Percentiles rank a stretch among this genome's conserved stretches.
Evolutionary conservation across 306 rosid genomes (phyloP).

Genomic region (Betula pendula): DNA sequence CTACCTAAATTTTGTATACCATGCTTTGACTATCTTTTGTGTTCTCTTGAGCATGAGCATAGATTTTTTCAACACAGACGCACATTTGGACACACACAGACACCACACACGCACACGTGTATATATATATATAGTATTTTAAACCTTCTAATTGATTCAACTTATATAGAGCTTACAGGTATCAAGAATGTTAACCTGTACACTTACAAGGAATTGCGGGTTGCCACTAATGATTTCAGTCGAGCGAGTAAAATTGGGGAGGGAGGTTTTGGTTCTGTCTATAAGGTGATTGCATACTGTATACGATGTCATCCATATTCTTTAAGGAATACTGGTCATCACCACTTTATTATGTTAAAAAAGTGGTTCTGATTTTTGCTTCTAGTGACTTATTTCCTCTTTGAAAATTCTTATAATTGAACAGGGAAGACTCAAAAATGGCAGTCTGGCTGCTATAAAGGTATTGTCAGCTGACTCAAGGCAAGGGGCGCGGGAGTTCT

Average conservation of each 20-base stretch:
- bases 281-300: slow-evolving; percentile 55
- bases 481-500: slow-evolving; percentile 69
- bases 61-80: background rate
- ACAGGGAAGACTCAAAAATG: slow-evolving; percentile 64
- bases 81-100: too few relatives aligned
- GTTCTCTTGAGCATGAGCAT: slow-evolving; percentile 4
- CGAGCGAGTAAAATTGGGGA: slow-evolving; percentile 61
- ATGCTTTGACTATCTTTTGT: background rate
- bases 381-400: slow-evolving; percentile 11
- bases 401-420: slow-evolving; percentile 10
- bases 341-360: slow-evolving; percentile 15
- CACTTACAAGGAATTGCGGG: slow-evolving; percentile 57
- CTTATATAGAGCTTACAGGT: slow-evolving; percentile 51
- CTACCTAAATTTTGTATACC: slow-evolving; percentile 2
- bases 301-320: slow-evolving; percentile 2
- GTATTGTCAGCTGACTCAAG: slow-evolving; percentile 68
- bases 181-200: slow-evolving; percentile 53
- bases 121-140: background rate
- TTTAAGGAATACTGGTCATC: slow-evolving; percentile 3
- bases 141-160: slow-evolving; percentile 6
- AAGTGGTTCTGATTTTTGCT: slow-evolving; percentile 7
- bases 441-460: slow-evolving; percentile 63
- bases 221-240: slow-evolving; percentile 59
- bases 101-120: too few relatives aligned
- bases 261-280: slow-evolving; percentile 91